Conservation (phyloP, 2,329 filamentous ascomycete genomes). For the Trichophyton verrucosum region DNA sequence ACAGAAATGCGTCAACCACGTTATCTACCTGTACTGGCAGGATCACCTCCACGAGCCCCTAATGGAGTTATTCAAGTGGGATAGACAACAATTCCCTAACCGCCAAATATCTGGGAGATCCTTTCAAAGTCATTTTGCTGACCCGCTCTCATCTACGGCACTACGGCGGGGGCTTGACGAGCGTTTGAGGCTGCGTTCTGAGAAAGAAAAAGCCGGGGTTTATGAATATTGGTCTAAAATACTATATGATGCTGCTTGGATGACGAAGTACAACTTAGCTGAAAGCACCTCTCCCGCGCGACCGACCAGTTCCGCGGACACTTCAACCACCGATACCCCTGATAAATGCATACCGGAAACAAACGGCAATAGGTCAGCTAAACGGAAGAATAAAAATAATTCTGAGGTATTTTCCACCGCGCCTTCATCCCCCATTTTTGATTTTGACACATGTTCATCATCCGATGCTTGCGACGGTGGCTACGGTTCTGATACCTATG, state of each 20-base stretch:
- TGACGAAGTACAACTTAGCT: neutral
- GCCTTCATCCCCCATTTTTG: conserved; percentile 15
- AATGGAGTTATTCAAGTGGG: conserved; percentile 24
- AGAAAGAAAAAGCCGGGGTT: neutral
- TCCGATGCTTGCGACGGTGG: neutral
- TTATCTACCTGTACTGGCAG: conserved; percentile 23
- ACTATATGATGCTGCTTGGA: neutral
- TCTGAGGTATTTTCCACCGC: conserved; percentile 20
- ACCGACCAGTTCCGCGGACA: neutral
- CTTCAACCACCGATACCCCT: neutral
- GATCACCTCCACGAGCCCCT: conserved; percentile 18
- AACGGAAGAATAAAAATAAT: conserved; percentile 6
- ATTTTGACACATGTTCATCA: conserved; percentile 13
- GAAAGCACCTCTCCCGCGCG: neutral
- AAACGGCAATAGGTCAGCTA: neutral
- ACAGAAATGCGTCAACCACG: conserved; percentile 19
- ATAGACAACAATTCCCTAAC: conserved; percentile 8
- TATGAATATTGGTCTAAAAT: conserved; percentile 2
- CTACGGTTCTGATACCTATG: conserved; percentile 8
- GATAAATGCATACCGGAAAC: neutral
- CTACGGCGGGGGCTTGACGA: neutral
- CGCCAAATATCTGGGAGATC: neutral
- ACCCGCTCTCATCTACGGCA: neutral
- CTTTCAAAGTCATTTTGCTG: neutral
- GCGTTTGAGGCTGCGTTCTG: neutral